Conservation (phyloP, 352 stramenopile species). For the Globisporangium mamillatum region DNA sequence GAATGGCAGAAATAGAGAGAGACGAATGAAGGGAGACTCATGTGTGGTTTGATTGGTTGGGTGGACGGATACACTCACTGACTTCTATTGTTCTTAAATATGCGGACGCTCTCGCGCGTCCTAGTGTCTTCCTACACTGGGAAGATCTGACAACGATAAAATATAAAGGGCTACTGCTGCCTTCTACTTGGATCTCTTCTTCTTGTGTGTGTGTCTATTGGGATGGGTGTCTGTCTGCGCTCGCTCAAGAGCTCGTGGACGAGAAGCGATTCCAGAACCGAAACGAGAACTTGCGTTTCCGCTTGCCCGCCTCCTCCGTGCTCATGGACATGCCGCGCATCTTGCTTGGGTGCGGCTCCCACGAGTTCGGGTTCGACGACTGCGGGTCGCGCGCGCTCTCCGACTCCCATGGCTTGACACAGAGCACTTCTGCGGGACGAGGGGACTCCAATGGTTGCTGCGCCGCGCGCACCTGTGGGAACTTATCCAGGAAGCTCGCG, state of each 20-base stretch:
- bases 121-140: not conserved
- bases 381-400: constrained; percentile 19
- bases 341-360: constrained; percentile 44
- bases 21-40: not conserved
- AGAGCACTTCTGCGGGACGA: constrained; percentile 20
- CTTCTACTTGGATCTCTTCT: constrained; percentile 10
- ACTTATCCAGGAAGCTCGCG: constrained; percentile 54
- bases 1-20: not conserved
- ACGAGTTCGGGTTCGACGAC: constrained; percentile 26
- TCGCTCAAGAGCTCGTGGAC: constrained; percentile 12
- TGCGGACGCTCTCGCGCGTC: not conserved
- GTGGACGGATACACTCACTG: constrained; percentile 5
- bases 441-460: constrained; percentile 9
- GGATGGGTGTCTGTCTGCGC: not conserved
- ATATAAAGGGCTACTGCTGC: constrained; percentile 5
- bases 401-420: constrained; percentile 21
- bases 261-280: constrained; percentile 50
- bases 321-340: constrained; percentile 61
- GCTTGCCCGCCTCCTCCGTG: constrained; percentile 43
- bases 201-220: constrained; percentile 8
- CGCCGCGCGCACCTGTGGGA: constrained; percentile 47
- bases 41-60: not conserved
- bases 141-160: constrained; percentile 10
- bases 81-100: constrained; percentile 15
- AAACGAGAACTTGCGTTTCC: constrained; percentile 71